Base-by-base conservation (phyloP, 108 stramenopile species). In the Asterionellopsis glacialis region DNA sequence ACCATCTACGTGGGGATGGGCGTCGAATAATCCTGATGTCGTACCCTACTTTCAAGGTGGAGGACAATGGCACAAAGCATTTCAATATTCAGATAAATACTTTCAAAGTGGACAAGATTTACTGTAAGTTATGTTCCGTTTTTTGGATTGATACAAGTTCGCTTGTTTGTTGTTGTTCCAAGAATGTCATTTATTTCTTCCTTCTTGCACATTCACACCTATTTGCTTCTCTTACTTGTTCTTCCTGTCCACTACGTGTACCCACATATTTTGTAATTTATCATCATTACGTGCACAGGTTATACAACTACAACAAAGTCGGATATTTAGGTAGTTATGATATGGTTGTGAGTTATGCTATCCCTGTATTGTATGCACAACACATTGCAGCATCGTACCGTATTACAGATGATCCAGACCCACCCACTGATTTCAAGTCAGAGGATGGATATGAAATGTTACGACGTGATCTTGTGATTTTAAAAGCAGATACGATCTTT, bases 401-500 rank as follows among this genome's bases (percentile, higher is more conserved):
- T 1, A 54, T 68, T 16, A 50, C 15, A 0, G 72, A 80, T 38
- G 13, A 38, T 19, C 79, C 79, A 11, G 45, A 59, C 33, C 68
- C 68, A 10, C 6, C 51, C 15, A 14, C 28, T 1, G 57, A 65
- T 28, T 57, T 70, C 60, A 33, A 56, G 6, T 56, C 55, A 26
- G 19, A 23, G 4, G 51, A 66, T 19, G 61, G 65, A 4, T 71
- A 77, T 44, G 83, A 84, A 63, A 15, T 24, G 10, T 18, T 84
- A 11, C 73, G 83, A n/a, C 63, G 80, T 11, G 45, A 19, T 38
- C 41, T 84, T 52, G 33, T 54, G 45, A 47, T 69, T 7, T 55
- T 81, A 13, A 68, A 70, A 0, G 64, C 51, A 0, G 66, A 81
- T 5, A 81, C 83, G 11, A 70, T 84, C 24, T 84, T 79, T 57